A percentile compares a stretch with the other conserved stretches of the same genome.
These are phyloP conservation scores for Mycosphaerella sp. DNA, from an alignment of 2,329 filamentous ascomycete genomes.

Conservation along the genomic window DNA sequence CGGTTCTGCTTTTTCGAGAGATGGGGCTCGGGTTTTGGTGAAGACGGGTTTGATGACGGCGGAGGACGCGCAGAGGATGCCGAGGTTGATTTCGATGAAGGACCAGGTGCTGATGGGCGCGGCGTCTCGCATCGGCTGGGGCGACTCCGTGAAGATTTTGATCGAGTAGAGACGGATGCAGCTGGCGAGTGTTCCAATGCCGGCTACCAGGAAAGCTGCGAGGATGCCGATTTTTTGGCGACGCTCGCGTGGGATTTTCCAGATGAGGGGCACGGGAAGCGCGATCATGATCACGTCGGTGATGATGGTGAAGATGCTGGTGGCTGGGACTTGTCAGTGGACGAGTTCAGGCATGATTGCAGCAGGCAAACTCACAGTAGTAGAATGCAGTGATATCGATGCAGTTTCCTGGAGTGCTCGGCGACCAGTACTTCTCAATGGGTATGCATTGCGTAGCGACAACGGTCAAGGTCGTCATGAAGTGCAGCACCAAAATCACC, in stretches of 20 bases:
- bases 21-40: constrained; percentile 14
- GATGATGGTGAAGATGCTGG: constrained; percentile 35
- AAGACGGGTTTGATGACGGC: constrained; percentile 24
- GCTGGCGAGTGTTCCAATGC: constrained; percentile 28
- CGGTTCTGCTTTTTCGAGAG: constrained; percentile 5
- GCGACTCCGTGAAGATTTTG: constrained; percentile 26
- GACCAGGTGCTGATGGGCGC: constrained; percentile 31
- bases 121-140: constrained; percentile 28
- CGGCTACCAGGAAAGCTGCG: constrained; percentile 23
- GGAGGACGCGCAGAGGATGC: constrained; percentile 30
- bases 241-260: constrained; percentile 32
- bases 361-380: constrained; percentile 21
- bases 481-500: constrained; percentile 33
- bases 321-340: constrained; percentile 16
- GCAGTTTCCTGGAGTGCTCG: constrained; percentile 29
- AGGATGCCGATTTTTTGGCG: constrained; percentile 34
- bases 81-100: constrained; percentile 32
- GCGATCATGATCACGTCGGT: constrained; percentile 37
- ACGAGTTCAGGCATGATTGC: neutral
- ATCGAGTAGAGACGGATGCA: constrained; percentile 32
- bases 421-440: constrained; percentile 33
- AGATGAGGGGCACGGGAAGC: constrained; percentile 37
- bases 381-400: constrained; percentile 35
- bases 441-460: constrained; percentile 36
- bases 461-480: constrained; percentile 33